Evolutionary conservation across 192 early-diverging fungal species (phyloP).

Genomic region (Entomortierella parvispora): DNA sequence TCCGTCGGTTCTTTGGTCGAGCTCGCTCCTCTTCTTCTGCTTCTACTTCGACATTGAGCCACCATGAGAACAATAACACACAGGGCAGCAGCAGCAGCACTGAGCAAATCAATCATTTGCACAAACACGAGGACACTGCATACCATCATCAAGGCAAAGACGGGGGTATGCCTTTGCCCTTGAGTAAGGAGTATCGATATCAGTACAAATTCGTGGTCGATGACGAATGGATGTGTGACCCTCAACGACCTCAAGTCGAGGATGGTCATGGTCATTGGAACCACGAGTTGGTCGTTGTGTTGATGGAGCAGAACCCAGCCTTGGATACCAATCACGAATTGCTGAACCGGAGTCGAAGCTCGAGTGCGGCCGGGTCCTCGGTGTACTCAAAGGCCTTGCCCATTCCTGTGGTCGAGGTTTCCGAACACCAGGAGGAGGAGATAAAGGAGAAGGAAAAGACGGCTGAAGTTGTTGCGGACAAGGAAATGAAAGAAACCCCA

Average conservation of each 20-base stretch:
- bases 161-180: slow-evolving; percentile 13
- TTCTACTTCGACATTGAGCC: neutral
- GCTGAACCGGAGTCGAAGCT: slow-evolving; percentile 33
- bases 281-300: slow-evolving; percentile 61
- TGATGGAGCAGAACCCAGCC: slow-evolving; percentile 28
- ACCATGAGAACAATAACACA: slow-evolving; percentile 3
- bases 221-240: slow-evolving; percentile 44
- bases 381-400: neutral
- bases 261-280: slow-evolving; percentile 66
- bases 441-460: neutral
- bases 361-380: slow-evolving; percentile 4
- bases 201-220: slow-evolving; percentile 56
- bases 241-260: slow-evolving; percentile 38
- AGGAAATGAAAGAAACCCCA: slow-evolving; percentile 1
- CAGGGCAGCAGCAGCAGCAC: slow-evolving; percentile 1
- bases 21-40: slow-evolving; percentile 34
- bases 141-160: slow-evolving; percentile 39
- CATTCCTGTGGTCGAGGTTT: neutral
- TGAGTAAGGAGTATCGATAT: slow-evolving; percentile 39
- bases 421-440: neutral
- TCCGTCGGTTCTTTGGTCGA: slow-evolving; percentile 40
- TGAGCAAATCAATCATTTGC: too few species aligned
- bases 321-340: neutral
- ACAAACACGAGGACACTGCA: slow-evolving; percentile 25
- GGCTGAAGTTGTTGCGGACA: too few species aligned